Conservation (phyloP, 2,329 filamentous ascomycete species). For the Ophiocordyceps camponoti-leonardi region DNA sequence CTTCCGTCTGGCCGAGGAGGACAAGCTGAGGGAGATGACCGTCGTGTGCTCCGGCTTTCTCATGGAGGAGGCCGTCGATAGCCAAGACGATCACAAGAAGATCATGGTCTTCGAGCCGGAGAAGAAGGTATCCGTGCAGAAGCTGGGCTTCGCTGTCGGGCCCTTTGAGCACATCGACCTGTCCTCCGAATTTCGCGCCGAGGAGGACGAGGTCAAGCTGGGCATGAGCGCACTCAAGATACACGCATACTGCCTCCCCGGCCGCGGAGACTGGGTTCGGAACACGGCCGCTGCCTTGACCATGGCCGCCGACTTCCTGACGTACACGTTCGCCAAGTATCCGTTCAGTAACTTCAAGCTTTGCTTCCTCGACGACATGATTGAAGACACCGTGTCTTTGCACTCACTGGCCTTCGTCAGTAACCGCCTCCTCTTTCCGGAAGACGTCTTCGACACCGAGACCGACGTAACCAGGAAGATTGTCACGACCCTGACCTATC, state of each 20-base stretch:
- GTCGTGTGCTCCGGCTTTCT: conserved; percentile 84
- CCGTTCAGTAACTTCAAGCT: conserved; percentile 86
- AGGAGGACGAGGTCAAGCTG: conserved; percentile 81
- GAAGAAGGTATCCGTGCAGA: conserved; percentile 63
- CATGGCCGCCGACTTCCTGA: conserved; percentile 79
- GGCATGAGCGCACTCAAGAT: conserved; percentile 78
- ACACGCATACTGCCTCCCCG: conserved; percentile 79
- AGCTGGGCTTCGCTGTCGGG: conserved; percentile 85
- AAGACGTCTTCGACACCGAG: conserved; percentile 71
- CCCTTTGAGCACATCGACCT: conserved; percentile 91
- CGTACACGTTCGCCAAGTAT: conserved; percentile 74
- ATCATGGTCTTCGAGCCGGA: conserved; percentile 70
- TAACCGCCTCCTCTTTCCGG: conserved; percentile 67
- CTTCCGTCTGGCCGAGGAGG: conserved; percentile 48
- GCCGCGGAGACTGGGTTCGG: conserved; percentile 62
- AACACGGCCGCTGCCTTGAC: conserved; percentile 79
- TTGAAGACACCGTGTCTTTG: conserved; percentile 55
- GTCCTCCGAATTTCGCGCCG: conserved; percentile 67
- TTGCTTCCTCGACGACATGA: conserved; percentile 83
- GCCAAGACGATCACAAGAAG: conserved; percentile 64
- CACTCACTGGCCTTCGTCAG: conserved; percentile 81
- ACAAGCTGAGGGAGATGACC: conserved; percentile 73
- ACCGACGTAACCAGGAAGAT: conserved; percentile 66
- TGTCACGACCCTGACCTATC: conserved; percentile 69
- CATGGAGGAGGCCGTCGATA: conserved; percentile 65